A percentile compares a stretch with the other conserved stretches of the same genome.
phyloP scores from a whole-genome alignment of 192 early-diverging fungal genomes.

The Entrophospora sp. region DNA sequence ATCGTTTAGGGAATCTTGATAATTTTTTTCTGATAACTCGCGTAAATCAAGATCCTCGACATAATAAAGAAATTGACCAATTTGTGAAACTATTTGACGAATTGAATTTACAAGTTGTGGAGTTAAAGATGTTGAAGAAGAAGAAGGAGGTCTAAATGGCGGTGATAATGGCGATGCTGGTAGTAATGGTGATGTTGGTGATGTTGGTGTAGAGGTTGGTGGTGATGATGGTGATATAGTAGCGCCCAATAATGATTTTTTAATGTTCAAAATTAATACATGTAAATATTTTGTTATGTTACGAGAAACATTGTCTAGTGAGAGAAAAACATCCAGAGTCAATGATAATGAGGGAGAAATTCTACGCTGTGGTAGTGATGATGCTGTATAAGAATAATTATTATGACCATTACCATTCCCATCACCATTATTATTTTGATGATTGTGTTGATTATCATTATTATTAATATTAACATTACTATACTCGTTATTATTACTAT shows the following conservation, averaged over 20 bases:
- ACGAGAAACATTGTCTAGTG: conserved; percentile 29
- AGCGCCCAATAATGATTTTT: no score
- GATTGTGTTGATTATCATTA: no score
- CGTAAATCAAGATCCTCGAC: conserved; percentile 26
- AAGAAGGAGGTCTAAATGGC: conserved; percentile 18
- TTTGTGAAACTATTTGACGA: conserved; percentile 24
- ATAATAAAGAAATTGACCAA: conserved; percentile 31
- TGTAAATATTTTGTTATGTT: conserved; percentile 25
- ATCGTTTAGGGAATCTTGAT: conserved; percentile 25
- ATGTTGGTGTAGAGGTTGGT: neutral
- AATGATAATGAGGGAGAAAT: neutral
- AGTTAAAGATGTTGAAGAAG: neutral
- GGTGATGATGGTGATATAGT: conserved; percentile 22
- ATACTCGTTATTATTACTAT: no score
- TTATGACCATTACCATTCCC: no score
- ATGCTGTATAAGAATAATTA: no score
- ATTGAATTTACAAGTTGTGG: conserved; percentile 30
- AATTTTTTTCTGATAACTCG: conserved; percentile 20
- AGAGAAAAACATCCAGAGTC: conserved; percentile 18
- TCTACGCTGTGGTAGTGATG: no score
- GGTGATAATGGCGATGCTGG: no score
- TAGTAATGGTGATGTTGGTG: conserved; percentile 24
- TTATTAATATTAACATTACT: no score
- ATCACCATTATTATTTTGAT: no score
- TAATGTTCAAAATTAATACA: conserved; percentile 20